These are phyloP conservation scores for Penicillium subrubescens DNA, from an alignment of 495 filamentous ascomycete species.

Conservation along the genomic window DNA sequence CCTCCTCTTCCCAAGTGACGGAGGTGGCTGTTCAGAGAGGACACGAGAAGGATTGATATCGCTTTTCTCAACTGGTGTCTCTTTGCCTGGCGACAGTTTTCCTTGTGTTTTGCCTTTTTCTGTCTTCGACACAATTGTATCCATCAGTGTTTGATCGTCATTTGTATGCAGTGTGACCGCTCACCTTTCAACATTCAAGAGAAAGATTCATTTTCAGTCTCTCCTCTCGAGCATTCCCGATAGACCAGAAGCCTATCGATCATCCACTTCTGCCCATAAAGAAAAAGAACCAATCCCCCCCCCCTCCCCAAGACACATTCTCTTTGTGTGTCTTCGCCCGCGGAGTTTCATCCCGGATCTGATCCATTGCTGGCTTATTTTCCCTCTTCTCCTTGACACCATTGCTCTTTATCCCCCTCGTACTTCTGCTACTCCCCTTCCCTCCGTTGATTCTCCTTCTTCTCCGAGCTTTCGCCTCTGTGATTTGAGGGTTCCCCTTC, in stretches of 20 bases:
- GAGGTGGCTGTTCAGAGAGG: slow-evolving; percentile 21
- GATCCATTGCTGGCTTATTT: neutral
- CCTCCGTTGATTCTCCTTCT: neutral
- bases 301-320: slow-evolving; percentile 5
- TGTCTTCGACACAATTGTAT: slow-evolving; percentile 31
- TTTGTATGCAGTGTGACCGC: slow-evolving; percentile 44
- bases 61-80: slow-evolving; percentile 18
- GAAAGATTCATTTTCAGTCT: slow-evolving; percentile 31
- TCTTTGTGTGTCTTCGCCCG: neutral
- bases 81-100: slow-evolving; percentile 20
- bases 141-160: slow-evolving; percentile 33
- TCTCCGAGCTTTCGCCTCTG: slow-evolving; percentile 26
- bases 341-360: neutral
- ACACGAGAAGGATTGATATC: slow-evolving; percentile 26
- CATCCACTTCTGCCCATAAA: slow-evolving; percentile 21
- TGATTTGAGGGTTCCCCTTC: slow-evolving; percentile 24
- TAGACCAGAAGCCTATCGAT: slow-evolving; percentile 35
- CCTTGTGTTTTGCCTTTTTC: slow-evolving; percentile 3
- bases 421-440: neutral
- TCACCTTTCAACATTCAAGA: slow-evolving; percentile 36
- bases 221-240: slow-evolving; percentile 32
- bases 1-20: slow-evolving; percentile 15
- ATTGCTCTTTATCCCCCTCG: neutral
- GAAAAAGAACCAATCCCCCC: neutral
- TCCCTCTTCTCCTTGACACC: neutral